phyloP scores from a whole-genome alignment of 495 filamentous ascomycete genomes.

The Mycothermus thermophilus region DNA sequence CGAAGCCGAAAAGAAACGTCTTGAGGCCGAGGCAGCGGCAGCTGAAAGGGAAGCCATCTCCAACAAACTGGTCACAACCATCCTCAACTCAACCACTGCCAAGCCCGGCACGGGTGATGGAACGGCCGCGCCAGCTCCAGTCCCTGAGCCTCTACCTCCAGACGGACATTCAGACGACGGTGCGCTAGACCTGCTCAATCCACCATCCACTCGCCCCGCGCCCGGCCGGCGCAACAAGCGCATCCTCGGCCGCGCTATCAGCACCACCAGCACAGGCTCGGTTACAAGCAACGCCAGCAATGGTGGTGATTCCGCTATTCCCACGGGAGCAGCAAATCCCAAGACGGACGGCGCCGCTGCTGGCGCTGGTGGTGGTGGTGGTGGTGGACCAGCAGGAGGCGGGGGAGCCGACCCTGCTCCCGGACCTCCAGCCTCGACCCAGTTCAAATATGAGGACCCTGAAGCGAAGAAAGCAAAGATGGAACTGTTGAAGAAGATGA shows the following conservation, averaged over 20 bases:
- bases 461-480: conserved; percentile 19
- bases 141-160: conserved; percentile 8
- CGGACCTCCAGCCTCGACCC: conserved; percentile 28
- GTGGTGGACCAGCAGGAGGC: neutral
- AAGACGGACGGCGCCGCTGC: neutral
- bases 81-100: conserved; percentile 9
- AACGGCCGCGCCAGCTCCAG: conserved; percentile 1
- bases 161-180: no score
- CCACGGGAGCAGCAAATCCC: neutral
- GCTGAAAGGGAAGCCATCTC: no score
- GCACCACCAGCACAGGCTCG: conserved; percentile 40
- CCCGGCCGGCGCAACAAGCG: conserved; percentile 21
- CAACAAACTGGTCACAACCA: conserved; percentile 16
- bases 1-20: neutral
- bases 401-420: no score
- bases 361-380: neutral
- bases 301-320: conserved; percentile 1
- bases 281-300: conserved; percentile 17
- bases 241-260: conserved; percentile 37
- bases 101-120: neutral
- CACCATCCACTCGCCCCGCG: neutral
- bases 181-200: no score
- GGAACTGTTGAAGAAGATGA: conserved; percentile 11
- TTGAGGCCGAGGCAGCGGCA: no score
- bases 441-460: conserved; percentile 34